These are phyloP conservation scores for Circinella minor DNA, from an alignment of 371 early-diverging fungal genomes.

Conservation along the genomic window DNA sequence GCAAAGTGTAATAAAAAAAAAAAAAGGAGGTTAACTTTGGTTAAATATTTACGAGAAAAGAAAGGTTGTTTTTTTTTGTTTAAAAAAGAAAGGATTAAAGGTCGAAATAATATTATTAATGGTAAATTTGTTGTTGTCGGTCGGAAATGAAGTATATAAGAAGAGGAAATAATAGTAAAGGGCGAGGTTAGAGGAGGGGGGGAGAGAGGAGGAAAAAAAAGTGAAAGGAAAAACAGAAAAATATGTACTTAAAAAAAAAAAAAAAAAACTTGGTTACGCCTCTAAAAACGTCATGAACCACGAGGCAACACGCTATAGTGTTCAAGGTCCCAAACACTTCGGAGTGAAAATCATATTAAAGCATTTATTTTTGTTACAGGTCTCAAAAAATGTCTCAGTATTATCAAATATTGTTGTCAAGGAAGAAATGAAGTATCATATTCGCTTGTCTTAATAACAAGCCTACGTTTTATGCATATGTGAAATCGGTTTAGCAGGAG, in stretches of 20 bases:
- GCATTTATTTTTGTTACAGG: too few species aligned
- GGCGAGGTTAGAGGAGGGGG: not conserved
- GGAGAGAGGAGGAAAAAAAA: not conserved
- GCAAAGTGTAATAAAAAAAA: not conserved
- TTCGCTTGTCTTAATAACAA: too few species aligned
- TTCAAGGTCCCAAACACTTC: too few species aligned
- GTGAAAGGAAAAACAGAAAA: not conserved
- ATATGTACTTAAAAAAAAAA: not conserved
- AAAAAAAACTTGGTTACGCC: not conserved
- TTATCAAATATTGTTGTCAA: too few species aligned
- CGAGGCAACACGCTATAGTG: not conserved
- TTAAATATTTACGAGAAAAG: not conserved
- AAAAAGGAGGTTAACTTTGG: not conserved
- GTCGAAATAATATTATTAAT: too few species aligned
- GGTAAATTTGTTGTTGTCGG: too few species aligned
- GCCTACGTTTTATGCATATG: too few species aligned
- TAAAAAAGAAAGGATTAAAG: not conserved
- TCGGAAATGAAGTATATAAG: not conserved
- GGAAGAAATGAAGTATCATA: too few species aligned
- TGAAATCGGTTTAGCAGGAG: too few species aligned
- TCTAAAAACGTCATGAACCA: constrained; percentile 1
- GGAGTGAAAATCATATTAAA: too few species aligned
- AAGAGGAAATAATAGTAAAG: not conserved
- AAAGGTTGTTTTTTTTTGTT: not conserved
- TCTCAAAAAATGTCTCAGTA: too few species aligned